A percentile compares a stretch with the other conserved stretches of the same genome.
These are phyloP conservation scores for Arthrinium phaeospermum DNA, from an alignment of 2,329 filamentous ascomycete species.

Conservation along the genomic window DNA sequence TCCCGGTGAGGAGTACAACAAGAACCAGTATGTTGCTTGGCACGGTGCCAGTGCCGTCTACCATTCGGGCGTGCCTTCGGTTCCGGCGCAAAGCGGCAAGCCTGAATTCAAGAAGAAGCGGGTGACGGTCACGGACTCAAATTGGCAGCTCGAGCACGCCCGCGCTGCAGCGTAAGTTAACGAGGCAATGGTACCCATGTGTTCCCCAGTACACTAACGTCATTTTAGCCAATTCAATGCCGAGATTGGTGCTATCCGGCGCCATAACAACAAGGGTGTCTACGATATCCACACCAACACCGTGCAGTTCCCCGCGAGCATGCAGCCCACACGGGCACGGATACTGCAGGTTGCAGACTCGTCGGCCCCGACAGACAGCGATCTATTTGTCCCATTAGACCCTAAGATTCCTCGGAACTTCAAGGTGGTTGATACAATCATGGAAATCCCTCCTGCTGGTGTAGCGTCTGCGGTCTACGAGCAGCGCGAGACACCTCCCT, in stretches of 20 bases:
- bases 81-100: conserved; percentile 79
- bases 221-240: conserved; percentile 79
- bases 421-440: conserved; percentile 59
- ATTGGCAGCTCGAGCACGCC: conserved; percentile 97
- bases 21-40: conserved; percentile 99
- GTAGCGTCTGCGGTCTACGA: conserved; percentile 53
- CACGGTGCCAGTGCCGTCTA: conserved; percentile 96
- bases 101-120: conserved; percentile 81
- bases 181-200: neutral
- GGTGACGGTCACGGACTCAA: conserved; percentile 87
- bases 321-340: conserved; percentile 86
- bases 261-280: conserved; percentile 73
- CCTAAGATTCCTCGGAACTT: conserved; percentile 61
- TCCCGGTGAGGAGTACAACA: conserved; percentile 88
- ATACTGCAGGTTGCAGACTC: conserved; percentile 70
- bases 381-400: conserved; percentile 54
- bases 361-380: conserved; percentile 34
- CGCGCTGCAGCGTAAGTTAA: conserved; percentile 79
- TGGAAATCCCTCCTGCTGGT: conserved; percentile 57
- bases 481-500: conserved; percentile 49
- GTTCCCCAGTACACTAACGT: conserved; percentile 21
- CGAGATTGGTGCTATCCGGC: conserved; percentile 70
- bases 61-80: conserved; percentile 78
- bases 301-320: conserved; percentile 85
- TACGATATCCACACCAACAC: conserved; percentile 95